A percentile compares a stretch with the other conserved stretches of the same genome.
These are phyloP conservation scores for Ogataea methylovora DNA, from an alignment of 805 yeast genomes.

Conservation along the genomic window DNA sequence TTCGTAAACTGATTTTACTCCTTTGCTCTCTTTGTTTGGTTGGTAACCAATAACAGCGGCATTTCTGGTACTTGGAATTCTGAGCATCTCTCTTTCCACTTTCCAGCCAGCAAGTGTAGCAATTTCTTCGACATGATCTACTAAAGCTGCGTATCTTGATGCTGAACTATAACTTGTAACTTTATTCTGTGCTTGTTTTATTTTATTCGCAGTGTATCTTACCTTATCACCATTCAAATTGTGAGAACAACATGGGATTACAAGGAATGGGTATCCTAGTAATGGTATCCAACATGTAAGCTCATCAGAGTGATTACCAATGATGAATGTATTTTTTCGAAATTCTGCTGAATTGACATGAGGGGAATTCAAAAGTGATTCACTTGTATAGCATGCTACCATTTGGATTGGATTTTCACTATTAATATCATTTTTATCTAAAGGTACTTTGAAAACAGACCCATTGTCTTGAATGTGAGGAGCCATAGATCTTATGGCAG, in stretches of 20 bases:
- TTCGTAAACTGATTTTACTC: slow-evolving; percentile 40
- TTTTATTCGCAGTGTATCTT: slow-evolving; percentile 48
- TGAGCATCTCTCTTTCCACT: slow-evolving; percentile 74
- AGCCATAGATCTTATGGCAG: slow-evolving; percentile 43
- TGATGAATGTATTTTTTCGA: slow-evolving; percentile 66
- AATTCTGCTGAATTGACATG: slow-evolving; percentile 59
- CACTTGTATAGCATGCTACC: slow-evolving; percentile 49
- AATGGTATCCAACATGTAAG: slow-evolving; percentile 93
- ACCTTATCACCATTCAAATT: slow-evolving; percentile 68
- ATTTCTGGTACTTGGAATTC: slow-evolving; percentile 92
- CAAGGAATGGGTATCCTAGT: slow-evolving; percentile 79
- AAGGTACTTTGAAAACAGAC: slow-evolving; percentile 47
- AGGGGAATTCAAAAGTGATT: slow-evolving; percentile 41
- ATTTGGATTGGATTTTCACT: slow-evolving; percentile 37
- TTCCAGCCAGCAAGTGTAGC: slow-evolving; percentile 74
- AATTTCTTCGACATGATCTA: slow-evolving; percentile 72
- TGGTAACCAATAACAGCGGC: slow-evolving; percentile 77
- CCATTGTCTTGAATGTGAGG: slow-evolving; percentile 59
- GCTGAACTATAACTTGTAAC: slow-evolving; percentile 25
- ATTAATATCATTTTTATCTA: slow-evolving; percentile 9
- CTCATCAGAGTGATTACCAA: slow-evolving; percentile 95
- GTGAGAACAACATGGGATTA: slow-evolving; percentile 94
- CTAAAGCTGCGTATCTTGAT: slow-evolving; percentile 79
- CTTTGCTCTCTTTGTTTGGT: slow-evolving; percentile 6
- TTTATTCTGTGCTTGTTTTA: slow-evolving; percentile 8